Percentiles rank a stretch among this genome's conserved stretches.
Conservation (phyloP, 1,139 yeast genomes). For the Blastobotrys raffinosifermentans region DNA sequence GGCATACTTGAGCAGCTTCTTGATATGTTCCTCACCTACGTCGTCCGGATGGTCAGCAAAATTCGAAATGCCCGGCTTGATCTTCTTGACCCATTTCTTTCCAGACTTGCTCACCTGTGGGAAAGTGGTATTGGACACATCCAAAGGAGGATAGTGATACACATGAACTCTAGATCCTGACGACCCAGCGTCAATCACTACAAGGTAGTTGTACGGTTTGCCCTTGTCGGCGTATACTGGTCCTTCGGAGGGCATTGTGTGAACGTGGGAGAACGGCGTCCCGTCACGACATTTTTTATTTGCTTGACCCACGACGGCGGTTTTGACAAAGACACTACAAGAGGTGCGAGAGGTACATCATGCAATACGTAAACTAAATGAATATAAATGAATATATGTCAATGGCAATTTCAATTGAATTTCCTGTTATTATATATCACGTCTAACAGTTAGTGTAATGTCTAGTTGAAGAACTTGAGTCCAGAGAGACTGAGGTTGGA, state of each 20-base stretch:
- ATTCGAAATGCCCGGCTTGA: slow-evolving; percentile 63
- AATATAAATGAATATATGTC: slow-evolving; percentile 7
- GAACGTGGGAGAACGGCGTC: no score
- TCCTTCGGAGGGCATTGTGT: no score
- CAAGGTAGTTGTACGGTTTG: slow-evolving; percentile 58
- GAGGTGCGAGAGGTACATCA: not conserved
- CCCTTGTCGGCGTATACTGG: slow-evolving; percentile 29
- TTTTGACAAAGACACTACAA: no score
- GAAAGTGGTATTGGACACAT: slow-evolving; percentile 20
- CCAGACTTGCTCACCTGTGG: slow-evolving; percentile 44
- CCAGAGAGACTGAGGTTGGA: slow-evolving; percentile 32
- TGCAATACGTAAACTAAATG: slow-evolving; percentile 3
- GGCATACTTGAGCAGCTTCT: slow-evolving; percentile 48
- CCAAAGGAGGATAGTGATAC: slow-evolving; percentile 51
- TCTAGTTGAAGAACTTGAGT: slow-evolving; percentile 16
- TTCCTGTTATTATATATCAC: no score
- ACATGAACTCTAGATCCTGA: slow-evolving; percentile 73
- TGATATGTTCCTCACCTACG: slow-evolving; percentile 54
- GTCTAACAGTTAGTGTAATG: no score
- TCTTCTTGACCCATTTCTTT: slow-evolving; percentile 53
- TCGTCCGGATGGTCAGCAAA: slow-evolving; percentile 45
- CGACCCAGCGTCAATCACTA: slow-evolving; percentile 79
- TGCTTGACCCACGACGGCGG: no score
- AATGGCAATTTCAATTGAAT: no score
- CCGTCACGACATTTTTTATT: no score